phyloP scores from a whole-genome alignment of 805 yeast species.

The Metschnikowia henanensis region DNA sequence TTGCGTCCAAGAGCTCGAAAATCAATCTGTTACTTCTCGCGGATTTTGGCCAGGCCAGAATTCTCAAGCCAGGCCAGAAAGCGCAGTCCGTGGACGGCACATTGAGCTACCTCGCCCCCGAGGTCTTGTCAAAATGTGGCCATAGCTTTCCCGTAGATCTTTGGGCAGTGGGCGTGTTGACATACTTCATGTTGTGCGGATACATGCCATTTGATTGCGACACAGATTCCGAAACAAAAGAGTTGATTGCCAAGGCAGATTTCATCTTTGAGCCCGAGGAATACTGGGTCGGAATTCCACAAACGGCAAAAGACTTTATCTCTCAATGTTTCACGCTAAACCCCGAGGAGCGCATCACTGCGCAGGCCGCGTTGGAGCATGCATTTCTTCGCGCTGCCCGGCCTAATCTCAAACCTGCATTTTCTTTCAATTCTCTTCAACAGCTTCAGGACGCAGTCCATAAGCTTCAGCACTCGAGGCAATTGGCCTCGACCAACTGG shows the following conservation, averaged over 20 bases:
- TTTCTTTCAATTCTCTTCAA: constrained; percentile 15
- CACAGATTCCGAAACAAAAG: constrained; percentile 62
- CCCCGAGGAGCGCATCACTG: constrained; percentile 46
- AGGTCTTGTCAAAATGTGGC: constrained; percentile 51
- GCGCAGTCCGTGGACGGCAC: constrained; percentile 47
- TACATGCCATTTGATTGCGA: constrained; percentile 81
- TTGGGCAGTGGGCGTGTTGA: constrained; percentile 76
- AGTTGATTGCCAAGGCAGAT: constrained; percentile 60
- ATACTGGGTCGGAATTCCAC: constrained; percentile 52
- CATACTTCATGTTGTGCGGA: constrained; percentile 70
- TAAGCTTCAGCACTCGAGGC: constrained; percentile 16
- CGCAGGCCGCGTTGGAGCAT: constrained; percentile 45
- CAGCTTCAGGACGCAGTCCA: constrained; percentile 17
- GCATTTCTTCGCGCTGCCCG: constrained; percentile 29
- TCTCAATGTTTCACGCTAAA: constrained; percentile 50
- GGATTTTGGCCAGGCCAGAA: constrained; percentile 65
- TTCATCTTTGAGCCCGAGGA: constrained; percentile 61
- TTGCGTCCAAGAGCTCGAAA: constrained; percentile 36
- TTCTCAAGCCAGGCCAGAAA: constrained; percentile 28
- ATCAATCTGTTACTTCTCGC: constrained; percentile 47
- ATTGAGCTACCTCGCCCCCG: constrained; percentile 76
- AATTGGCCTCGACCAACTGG: background rate
- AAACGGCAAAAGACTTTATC: constrained; percentile 60
- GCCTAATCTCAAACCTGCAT: constrained; percentile 8
- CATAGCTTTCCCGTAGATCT: constrained; percentile 64